Conservation (phyloP, 345 rosid genomes). For the Hibiscus tridactylites region DNA sequence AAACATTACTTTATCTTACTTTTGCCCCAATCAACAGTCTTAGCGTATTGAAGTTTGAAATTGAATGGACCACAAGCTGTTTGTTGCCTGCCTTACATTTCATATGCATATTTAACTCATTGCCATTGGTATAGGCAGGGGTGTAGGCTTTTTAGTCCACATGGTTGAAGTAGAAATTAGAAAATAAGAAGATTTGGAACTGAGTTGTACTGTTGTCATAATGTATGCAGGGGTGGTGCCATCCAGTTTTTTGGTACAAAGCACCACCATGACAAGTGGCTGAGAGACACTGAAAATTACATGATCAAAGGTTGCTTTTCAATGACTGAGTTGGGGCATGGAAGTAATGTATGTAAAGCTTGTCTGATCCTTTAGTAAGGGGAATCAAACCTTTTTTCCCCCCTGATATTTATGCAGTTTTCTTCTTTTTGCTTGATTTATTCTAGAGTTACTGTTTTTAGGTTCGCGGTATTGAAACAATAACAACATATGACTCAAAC, state of each 20-base stretch:
- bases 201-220: background rate
- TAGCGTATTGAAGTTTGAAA: background rate
- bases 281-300: constrained; percentile 59
- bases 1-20: too few species aligned
- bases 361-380: constrained; percentile 1
- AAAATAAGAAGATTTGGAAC: background rate
- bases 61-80: background rate
- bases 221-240: constrained; percentile 70
- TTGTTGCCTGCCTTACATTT: too few species aligned
- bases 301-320: constrained; percentile 83
- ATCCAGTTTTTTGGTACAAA: constrained; percentile 71
- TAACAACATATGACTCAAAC: constrained; percentile 69
- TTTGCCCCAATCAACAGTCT: too few species aligned
- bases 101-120: background rate
- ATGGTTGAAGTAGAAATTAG: background rate
- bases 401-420: background rate
- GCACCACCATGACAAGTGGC: constrained; percentile 90
- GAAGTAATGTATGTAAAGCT: constrained; percentile 73
- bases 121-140: background rate
- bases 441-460: constrained; percentile 15
- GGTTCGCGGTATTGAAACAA: constrained; percentile 94
- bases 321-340: constrained; percentile 96
- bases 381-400: background rate
- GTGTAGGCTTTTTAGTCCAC: background rate
- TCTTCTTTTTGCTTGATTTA: background rate